Evolutionary conservation across 2,329 filamentous ascomycete species (phyloP).

Genomic region (Talaromyces sp.): DNA sequence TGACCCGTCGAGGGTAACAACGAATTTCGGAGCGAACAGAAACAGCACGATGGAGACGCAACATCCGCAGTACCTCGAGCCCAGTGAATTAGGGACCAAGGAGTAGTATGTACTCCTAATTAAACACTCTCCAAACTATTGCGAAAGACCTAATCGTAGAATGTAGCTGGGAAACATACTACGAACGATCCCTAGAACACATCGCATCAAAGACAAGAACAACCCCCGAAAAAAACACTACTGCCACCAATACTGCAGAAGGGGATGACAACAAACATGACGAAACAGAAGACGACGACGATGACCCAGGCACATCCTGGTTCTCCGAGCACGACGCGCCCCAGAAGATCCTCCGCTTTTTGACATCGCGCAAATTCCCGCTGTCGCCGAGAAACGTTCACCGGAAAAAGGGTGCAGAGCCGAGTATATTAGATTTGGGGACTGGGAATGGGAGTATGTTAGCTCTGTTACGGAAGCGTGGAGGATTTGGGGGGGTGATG

Average conservation of each 20-base stretch:
- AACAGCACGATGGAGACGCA: neutral
- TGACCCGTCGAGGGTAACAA: neutral
- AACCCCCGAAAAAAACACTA: neutral
- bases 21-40: neutral
- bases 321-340: conserved; percentile 92
- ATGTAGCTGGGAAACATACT: conserved; percentile 62
- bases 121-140: neutral
- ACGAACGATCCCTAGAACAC: conserved; percentile 42
- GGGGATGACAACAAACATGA: conserved; percentile 63
- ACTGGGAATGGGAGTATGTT: conserved; percentile 92
- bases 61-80: conserved; percentile 64
- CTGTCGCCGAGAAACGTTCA: conserved; percentile 34
- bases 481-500: conserved; percentile 64
- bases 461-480: conserved; percentile 69
- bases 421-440: conserved; percentile 73
- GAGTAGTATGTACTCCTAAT: conserved; percentile 66
- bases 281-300: conserved; percentile 68
- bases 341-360: conserved; percentile 69
- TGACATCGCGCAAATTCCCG: conserved; percentile 52
- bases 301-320: conserved; percentile 84
- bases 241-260: conserved; percentile 12
- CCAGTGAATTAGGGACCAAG: conserved; percentile 80
- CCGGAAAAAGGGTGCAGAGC: conserved; percentile 18
- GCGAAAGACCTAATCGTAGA: neutral
- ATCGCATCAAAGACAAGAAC: conserved; percentile 29